A percentile compares a stretch with the other conserved stretches of the same genome.
These are phyloP conservation scores for Hymenoscyphus repandus DNA, from an alignment of 2,329 filamentous ascomycete species.

Conservation along the genomic window DNA sequence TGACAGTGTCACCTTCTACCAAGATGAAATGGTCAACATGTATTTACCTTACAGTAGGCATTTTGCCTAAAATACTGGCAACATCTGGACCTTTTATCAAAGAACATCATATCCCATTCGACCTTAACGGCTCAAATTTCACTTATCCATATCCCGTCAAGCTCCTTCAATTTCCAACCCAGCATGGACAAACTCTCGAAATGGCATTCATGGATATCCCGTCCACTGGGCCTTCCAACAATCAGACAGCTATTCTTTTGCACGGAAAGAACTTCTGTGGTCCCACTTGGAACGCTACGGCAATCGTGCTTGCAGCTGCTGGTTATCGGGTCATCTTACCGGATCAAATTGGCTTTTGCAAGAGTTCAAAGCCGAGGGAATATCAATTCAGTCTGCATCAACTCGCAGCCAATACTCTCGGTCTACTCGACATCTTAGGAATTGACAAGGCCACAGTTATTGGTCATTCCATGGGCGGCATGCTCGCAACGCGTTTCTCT, in stretches of 20 bases:
- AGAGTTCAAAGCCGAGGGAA: constrained; percentile 44
- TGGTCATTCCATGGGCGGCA: constrained; percentile 51
- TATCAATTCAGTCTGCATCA: constrained; percentile 51
- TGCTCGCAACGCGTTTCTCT: constrained; percentile 46
- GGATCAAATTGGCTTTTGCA: constrained; percentile 54
- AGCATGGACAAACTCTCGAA: constrained; percentile 39
- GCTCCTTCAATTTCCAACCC: constrained; percentile 43
- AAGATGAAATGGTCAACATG: no score
- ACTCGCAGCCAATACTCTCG: constrained; percentile 45
- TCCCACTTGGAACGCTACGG: constrained; percentile 46
- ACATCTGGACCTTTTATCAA: no score
- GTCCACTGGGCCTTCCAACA: constrained; percentile 31
- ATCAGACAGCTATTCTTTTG: constrained; percentile 40
- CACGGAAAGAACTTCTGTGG: constrained; percentile 55
- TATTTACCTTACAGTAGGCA: no score
- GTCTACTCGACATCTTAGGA: constrained; percentile 40
- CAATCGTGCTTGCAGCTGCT: constrained; percentile 34
- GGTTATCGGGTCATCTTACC: constrained; percentile 49
- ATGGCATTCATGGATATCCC: constrained; percentile 49
- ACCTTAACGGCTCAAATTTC: constrained; percentile 26
- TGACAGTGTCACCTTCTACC: no score
- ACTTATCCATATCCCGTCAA: constrained; percentile 48
- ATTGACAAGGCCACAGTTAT: constrained; percentile 42
- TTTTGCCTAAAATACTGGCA: no score
- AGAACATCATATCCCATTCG: no score